Percentiles rank a stretch among this genome's conserved stretches.
Evolutionary conservation across 805 yeast genomes (phyloP).

Genomic region (Lipomyces starkeyi): DNA sequence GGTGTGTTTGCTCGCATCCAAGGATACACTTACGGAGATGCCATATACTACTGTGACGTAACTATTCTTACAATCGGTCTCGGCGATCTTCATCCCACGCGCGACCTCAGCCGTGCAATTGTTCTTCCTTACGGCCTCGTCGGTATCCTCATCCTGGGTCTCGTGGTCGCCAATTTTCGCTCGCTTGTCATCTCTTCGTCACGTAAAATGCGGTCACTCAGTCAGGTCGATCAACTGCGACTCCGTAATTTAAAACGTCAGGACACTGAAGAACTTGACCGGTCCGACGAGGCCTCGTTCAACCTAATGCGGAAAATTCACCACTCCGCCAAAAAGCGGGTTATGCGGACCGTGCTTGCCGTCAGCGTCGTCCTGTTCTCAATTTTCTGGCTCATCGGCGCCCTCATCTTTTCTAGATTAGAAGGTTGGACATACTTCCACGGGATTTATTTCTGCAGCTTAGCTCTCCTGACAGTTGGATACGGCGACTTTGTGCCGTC

Average conservation of each 20-base stretch:
- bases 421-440: conserved; percentile 78
- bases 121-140: conserved; percentile 66
- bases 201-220: conserved; percentile 69
- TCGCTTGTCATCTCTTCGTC: conserved; percentile 66
- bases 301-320: conserved; percentile 61
- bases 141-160: conserved; percentile 76
- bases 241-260: conserved; percentile 43
- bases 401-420: conserved; percentile 60
- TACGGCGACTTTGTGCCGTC: conserved; percentile 77
- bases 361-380: conserved; percentile 26
- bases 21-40: conserved; percentile 63
- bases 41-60: conserved; percentile 73
- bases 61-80: conserved; percentile 80
- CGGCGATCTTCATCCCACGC: conserved; percentile 70
- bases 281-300: conserved; percentile 53
- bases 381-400: conserved; percentile 75
- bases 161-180: conserved; percentile 72
- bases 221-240: conserved; percentile 62
- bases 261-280: not conserved
- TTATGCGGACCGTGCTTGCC: conserved; percentile 42
- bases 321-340: conserved; percentile 29
- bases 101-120: conserved; percentile 61
- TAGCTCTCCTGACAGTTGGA: conserved; percentile 81
- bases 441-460: conserved; percentile 74
- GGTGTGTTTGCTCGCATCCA: conserved; percentile 58